These are phyloP conservation scores for Pyrus communis DNA, from an alignment of 306 rosid genomes.

Conservation along the genomic window DNA sequence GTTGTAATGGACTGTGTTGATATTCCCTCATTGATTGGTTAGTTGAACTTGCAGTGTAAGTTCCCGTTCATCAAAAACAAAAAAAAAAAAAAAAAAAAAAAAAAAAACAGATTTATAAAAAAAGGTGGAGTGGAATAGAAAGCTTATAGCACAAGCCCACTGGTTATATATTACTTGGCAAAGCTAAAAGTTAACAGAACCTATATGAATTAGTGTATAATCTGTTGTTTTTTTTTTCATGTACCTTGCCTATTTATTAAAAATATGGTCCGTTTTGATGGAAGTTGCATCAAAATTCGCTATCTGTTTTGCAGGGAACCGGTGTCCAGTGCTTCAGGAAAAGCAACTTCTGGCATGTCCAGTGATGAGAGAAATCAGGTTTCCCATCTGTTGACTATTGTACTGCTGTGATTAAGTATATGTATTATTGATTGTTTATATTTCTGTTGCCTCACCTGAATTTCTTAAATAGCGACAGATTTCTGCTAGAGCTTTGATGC, in stretches of 20 bases:
- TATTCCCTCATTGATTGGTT: not conserved
- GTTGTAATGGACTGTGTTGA: not conserved
- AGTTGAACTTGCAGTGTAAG: not conserved
- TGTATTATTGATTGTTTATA: not conserved
- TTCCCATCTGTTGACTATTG: conserved; percentile 2
- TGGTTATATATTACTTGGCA: not conserved
- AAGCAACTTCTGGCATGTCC: conserved; percentile 94
- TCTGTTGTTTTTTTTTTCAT: not conserved
- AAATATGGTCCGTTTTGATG: not conserved
- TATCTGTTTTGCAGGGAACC: conserved; percentile 66
- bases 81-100: too few species aligned
- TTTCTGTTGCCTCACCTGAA: conserved; percentile 2
- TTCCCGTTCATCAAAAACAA: not conserved
- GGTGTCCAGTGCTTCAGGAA: conserved; percentile 96
- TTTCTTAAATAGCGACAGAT: conserved; percentile 63
- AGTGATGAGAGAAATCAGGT: conserved; percentile 98
- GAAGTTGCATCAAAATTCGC: not conserved
- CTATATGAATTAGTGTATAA: not conserved
- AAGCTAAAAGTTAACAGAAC: not conserved
- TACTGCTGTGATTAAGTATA: not conserved
- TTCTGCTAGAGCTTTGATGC: conserved; percentile 94
- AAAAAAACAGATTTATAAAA: too few species aligned
- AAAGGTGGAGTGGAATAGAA: not conserved
- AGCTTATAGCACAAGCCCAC: not conserved
- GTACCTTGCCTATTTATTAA: not conserved